Base-by-base conservation (phyloP, 768 basidiomycete species). In the Amanita rubescens region DNA sequence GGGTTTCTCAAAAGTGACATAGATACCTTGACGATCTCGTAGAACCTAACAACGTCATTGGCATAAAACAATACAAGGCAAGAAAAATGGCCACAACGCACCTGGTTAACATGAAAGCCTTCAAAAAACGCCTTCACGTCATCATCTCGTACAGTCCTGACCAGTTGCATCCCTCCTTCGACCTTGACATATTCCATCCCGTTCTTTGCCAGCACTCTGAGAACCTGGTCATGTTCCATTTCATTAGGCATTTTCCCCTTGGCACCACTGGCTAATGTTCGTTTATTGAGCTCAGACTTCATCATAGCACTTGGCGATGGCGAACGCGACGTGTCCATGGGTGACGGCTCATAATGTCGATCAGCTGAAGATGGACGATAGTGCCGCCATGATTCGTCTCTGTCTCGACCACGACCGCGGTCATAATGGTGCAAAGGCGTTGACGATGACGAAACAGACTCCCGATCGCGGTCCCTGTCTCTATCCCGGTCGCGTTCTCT, bases 31-130 rank as follows among this genome's bases (percentile, higher is more conserved):
- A 48, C 79, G 76, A 64, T 88, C 87, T 57, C 80, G 78, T 1
- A 92, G 71, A 24, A 94, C 75, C 87, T 90, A 53, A 32, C 51
- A 47, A 54, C 32, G 47, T 54, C 51, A n/a, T n/a, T n/a, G n/a
- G n/a, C n/a, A n/a, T n/a, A n/a, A n/a, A 53, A 35, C 45, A 51
- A 60, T 52, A 37, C 53, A 55, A 44, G 41, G 22, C 51, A 20
- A 49, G 49, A 56, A 12, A 57, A 45, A 20, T 24, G n/a, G 35
- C 14, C 17, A 11, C 19, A 24, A 71, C 84, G 62, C 69, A 89
- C 88, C 76, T 81, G 76, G 45, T 90, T 81, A 17, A 87, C 78
- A 57, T 81, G 74, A 68, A 91, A 91, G 46, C 75, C 79, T 34
- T 76, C 74, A 63, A 92, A 85, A 60, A 87, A 87, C 53, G 66